Evolutionary conservation across 2,329 filamentous ascomycete species (phyloP).

Genomic region (Aspergillus tubingensis): DNA sequence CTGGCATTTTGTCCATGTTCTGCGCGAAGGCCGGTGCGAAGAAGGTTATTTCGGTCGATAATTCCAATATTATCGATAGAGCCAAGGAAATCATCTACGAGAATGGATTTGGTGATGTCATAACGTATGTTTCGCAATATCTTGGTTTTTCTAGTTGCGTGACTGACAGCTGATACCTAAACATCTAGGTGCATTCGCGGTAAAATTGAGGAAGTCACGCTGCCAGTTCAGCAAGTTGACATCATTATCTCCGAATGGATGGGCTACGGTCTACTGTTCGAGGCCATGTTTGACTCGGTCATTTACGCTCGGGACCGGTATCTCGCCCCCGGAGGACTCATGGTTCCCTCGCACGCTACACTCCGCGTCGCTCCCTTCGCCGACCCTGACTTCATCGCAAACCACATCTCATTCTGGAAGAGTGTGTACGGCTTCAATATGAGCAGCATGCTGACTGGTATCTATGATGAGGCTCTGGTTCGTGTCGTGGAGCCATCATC

Average conservation of each 20-base stretch:
- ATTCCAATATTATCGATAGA: constrained; percentile 85
- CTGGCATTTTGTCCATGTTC: constrained; percentile 89
- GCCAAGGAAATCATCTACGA: constrained; percentile 80
- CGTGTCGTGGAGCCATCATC: constrained; percentile 65
- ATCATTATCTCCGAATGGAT: constrained; percentile 98
- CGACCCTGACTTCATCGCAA: constrained; percentile 74
- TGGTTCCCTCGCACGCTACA: constrained; percentile 83
- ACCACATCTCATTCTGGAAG: constrained; percentile 82
- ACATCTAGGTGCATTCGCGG: constrained; percentile 67
- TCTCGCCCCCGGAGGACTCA: constrained; percentile 73
- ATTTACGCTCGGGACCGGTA: constrained; percentile 86
- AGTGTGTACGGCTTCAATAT: constrained; percentile 96
- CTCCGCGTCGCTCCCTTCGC: constrained; percentile 79
- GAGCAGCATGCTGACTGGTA: constrained; percentile 81
- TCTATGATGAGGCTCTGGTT: constrained; percentile 79
- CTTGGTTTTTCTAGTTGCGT: not conserved
- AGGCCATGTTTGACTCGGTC: constrained; percentile 94
- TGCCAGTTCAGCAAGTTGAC: constrained; percentile 80
- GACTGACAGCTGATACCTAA: constrained; percentile 8
- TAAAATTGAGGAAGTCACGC: constrained; percentile 80
- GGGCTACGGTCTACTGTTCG: constrained; percentile 91
- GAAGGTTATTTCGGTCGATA: constrained; percentile 87
- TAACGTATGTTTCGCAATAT: constrained; percentile 55
- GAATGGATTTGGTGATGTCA: constrained; percentile 72
- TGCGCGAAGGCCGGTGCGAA: constrained; percentile 86